Evolutionary conservation across 1,284 basidiomycete genomes (phyloP), one percentile per base, ranked within the genome.

Genomic region (Grifola frondosa): DNA sequence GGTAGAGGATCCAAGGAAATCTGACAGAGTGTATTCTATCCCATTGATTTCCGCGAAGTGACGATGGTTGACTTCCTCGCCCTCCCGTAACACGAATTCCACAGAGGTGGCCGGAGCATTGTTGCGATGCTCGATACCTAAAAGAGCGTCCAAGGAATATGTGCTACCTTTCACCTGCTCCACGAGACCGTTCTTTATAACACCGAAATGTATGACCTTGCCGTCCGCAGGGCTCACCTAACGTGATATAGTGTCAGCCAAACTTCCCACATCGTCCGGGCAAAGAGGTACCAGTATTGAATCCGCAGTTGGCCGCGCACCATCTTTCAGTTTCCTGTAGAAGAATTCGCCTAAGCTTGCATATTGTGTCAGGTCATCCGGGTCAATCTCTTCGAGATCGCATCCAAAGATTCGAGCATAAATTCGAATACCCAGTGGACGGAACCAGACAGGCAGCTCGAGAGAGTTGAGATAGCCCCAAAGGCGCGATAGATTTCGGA

Each of bases 121-220:
- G 21, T 56, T 43, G 5, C 66, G 56, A 31, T 70, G 70, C 46
- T 85, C 82, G 21, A 87, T 78, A 28, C 92, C 92, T 8, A 98
- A 81, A 0, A 99, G 74, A 0, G 95, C 94, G 53, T 96, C 89
- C 19, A 99, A 78, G 6, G 93, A 97, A 61, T 98, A 98, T 1
- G 93, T 98, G 52, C 97, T 86, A 13, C 96, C 96, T 67, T 99
- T 99, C 60, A 99, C 93, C 68, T 98, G 95, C 64, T 97, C 95
- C 31, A 99, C 91, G 22, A 83, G 81, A 31, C 85, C 80, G 50
- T 86, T 83, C 40, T 78, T 69, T 53, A 99, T 91, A 3, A 83
- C 82, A 20, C 96, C 97, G 56, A 95, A 94, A 63, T 99, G 96
- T 26, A 99, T 74, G 3, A 99, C 80, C 2, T 77, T 87, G 9